Base-by-base conservation (phyloP, 2,329 filamentous ascomycete genomes). In the Arthrobotrys megalospora region DNA sequence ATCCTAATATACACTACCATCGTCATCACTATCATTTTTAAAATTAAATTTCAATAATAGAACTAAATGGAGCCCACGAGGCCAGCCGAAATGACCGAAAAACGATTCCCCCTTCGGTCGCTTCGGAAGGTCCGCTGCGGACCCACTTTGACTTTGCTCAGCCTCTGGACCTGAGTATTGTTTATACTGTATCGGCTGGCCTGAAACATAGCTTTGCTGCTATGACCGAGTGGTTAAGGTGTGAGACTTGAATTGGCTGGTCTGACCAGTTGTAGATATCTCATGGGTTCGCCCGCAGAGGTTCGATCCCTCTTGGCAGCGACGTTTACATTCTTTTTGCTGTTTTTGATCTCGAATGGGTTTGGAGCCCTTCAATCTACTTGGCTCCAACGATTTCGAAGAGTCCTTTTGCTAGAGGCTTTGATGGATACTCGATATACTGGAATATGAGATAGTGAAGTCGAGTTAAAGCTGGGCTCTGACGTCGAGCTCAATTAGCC, bases 191-290 rank as follows among this genome's bases (percentile, higher is more conserved):
- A 64, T 65, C 32, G n/a, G 28, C 36, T 34, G 19, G 8, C 19
- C 12, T 21, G 41, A 36, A 58, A 55, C 14, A 12, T 52, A 71
- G 38, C 43, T 72, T 78, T 78, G 76, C 76, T 79, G 58, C 76
- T 75, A 75, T 79, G 76, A 60, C 76, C 76, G 76, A 79, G 76
- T 79, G 76, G 76, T 79, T 79, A 79, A 79, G 76, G 76, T 60
- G 76, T 70, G 70, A 75, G 69, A 79, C 76, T 79, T 75, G 76
- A 79, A 79, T 58, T 43, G 65, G 28, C 55, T 64, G 45, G 16
- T 53, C 45, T 64, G 60, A 12, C 55, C 19, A 43, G 55, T 19
- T 60, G 55, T 60, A 60, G 55, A 34, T 70, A 79, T 79, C 69
- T 75, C 58, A 70, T 79, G 76, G 76, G 62, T 79, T 79, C 70